phyloP scores from a whole-genome alignment of 2,329 filamentous ascomycete genomes.

The Claviceps paspali region DNA sequence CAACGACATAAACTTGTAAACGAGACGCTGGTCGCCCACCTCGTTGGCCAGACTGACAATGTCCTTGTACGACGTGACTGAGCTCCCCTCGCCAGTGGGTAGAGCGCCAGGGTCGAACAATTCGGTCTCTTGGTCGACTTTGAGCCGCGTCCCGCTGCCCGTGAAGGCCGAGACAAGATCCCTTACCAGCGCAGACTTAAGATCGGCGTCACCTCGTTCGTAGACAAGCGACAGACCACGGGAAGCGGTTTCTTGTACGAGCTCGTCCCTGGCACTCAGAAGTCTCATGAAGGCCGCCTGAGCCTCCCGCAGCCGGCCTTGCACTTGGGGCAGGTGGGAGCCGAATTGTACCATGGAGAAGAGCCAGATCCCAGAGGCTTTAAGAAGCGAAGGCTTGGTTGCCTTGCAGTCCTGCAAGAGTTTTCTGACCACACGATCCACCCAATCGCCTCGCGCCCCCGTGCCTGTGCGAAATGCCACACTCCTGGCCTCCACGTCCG shows the following conservation, averaged over 20 bases:
- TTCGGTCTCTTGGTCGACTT: slow-evolving; percentile 80
- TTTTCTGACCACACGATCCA: slow-evolving; percentile 49
- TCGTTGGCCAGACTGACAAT: slow-evolving; percentile 93
- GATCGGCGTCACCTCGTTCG: slow-evolving; percentile 67
- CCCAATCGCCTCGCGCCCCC: slow-evolving; percentile 23
- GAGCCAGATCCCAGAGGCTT: slow-evolving; percentile 90
- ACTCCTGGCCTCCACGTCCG: slow-evolving; percentile 51
- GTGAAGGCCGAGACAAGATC: slow-evolving; percentile 86
- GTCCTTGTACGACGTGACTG: slow-evolving; percentile 92
- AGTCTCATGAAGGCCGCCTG: slow-evolving; percentile 81
- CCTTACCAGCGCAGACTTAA: slow-evolving; percentile 71
- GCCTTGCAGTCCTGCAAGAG: slow-evolving; percentile 64
- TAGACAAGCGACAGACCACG: slow-evolving; percentile 85
- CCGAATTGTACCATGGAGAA: slow-evolving; percentile 85
- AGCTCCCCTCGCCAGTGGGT: slow-evolving; percentile 77
- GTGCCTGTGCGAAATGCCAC: slow-evolving; percentile 23
- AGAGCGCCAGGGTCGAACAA: slow-evolving; percentile 83
- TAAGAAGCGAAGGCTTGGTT: slow-evolving; percentile 77
- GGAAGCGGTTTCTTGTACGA: slow-evolving; percentile 91
- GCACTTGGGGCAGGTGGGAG: slow-evolving; percentile 60
- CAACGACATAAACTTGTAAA: slow-evolving; percentile 97
- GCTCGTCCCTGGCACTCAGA: slow-evolving; percentile 74
- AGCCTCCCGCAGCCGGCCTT: slow-evolving; percentile 57
- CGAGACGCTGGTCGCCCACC: slow-evolving; percentile 87
- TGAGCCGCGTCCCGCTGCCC: slow-evolving; percentile 56